phyloP scores from a whole-genome alignment of 768 basidiomycete genomes.

The Suillus weaverae region DNA sequence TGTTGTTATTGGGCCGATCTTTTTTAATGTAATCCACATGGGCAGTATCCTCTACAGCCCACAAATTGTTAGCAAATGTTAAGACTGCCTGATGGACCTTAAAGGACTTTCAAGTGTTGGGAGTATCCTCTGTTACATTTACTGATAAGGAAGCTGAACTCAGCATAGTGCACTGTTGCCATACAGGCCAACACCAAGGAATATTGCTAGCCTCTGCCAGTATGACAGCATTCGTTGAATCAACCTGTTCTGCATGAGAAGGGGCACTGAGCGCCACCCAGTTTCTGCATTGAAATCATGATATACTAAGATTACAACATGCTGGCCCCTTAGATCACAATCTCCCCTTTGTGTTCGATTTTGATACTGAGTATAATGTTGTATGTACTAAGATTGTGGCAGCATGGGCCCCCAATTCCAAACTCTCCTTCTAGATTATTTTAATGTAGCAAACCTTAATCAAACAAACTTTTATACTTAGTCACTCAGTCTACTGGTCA shows the following conservation, averaged over 20 bases:
- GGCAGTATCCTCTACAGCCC: not conserved
- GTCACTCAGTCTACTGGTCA: too few species aligned
- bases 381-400: too few species aligned
- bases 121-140: not conserved
- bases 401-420: too few species aligned
- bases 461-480: too few species aligned
- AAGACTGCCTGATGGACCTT: not conserved
- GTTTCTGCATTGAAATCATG: too few species aligned
- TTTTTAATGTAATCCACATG: not conserved
- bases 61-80: not conserved
- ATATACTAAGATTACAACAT: too few species aligned
- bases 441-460: too few species aligned
- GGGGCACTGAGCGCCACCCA: not conserved
- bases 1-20: not conserved
- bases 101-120: not conserved
- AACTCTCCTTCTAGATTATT: too few species aligned
- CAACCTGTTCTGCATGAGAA: not conserved
- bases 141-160: not conserved
- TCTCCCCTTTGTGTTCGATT: too few species aligned
- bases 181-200: not conserved
- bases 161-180: not conserved
- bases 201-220: not conserved
- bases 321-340: too few species aligned
- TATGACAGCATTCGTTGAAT: not conserved
- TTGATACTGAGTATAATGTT: too few species aligned